These are phyloP conservation scores for Oryza glumipatula DNA, from an alignment of 176 grass and related monocot species.

Conservation along the genomic window DNA sequence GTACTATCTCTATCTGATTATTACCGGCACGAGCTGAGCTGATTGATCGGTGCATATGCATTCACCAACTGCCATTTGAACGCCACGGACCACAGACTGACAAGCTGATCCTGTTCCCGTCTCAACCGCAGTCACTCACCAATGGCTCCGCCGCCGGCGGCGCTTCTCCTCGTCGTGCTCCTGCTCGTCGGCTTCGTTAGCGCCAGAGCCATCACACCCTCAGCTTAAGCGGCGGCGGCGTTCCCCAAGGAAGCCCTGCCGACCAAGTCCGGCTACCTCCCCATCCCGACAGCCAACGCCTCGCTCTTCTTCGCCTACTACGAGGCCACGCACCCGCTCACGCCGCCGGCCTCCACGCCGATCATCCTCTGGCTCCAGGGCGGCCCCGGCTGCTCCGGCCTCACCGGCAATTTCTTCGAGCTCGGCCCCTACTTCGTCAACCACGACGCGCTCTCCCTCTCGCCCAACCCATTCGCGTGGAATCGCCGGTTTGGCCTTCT, in stretches of 20 bases:
- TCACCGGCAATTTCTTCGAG: slow-evolving; percentile 56
- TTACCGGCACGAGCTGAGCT: too few species aligned
- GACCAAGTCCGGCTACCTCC: slow-evolving; percentile 67
- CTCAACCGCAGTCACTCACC: background rate
- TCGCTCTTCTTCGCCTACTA: slow-evolving; percentile 64
- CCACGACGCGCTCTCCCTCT: background rate
- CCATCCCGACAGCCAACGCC: slow-evolving; percentile 3
- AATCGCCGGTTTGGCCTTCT: slow-evolving; percentile 60
- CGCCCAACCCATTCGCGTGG: slow-evolving; percentile 56
- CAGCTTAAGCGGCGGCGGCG: background rate
- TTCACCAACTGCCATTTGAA: too few species aligned
- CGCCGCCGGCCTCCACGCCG: slow-evolving; percentile 35
- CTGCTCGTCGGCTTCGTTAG: background rate
- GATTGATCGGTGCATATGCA: too few species aligned
- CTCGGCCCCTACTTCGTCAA: slow-evolving; percentile 53
- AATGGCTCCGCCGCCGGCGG: background rate
- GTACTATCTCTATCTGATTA: too few species aligned
- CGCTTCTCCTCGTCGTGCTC: background rate
- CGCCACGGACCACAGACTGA: too few species aligned
- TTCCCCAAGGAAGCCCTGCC: slow-evolving; percentile 43
- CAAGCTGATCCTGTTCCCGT: background rate
- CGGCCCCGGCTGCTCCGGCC: slow-evolving; percentile 55
- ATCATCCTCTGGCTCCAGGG: slow-evolving; percentile 65
- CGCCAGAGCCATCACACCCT: background rate
- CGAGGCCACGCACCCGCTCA: slow-evolving; percentile 47